Evolutionary conservation across 73 alveolate species (phyloP).

Genomic region (Paramecium sexaurelia): DNA sequence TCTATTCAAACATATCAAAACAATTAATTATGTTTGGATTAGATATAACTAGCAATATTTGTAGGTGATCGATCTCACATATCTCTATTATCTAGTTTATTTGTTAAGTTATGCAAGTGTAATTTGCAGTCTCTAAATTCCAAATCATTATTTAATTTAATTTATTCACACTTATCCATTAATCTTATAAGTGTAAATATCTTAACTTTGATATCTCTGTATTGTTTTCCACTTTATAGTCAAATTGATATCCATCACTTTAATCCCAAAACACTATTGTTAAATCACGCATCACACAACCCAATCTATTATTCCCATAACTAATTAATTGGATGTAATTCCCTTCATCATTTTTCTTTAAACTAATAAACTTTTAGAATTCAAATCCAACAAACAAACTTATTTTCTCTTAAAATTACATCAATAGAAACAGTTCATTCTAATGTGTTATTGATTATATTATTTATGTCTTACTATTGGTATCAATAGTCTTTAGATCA

Average conservation of each 20-base stretch:
- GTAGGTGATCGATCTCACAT: not conserved
- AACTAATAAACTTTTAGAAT: not conserved
- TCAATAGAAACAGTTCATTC: not conserved
- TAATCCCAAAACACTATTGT: slow-evolving; percentile 26
- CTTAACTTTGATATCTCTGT: not conserved
- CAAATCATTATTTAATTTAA: not conserved
- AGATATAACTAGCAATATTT: not conserved
- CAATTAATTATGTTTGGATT: not conserved
- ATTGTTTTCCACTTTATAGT: not conserved
- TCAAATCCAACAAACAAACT: not conserved
- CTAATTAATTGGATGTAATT: not conserved
- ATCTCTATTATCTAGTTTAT: not conserved
- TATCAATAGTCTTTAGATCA: not conserved
- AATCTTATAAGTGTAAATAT: slow-evolving; percentile 18
- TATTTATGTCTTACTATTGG: not conserved
- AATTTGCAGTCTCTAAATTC: slow-evolving; percentile 19
- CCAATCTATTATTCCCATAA: not conserved
- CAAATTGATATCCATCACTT: slow-evolving; percentile 16
- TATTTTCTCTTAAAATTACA: slow-evolving; percentile 1
- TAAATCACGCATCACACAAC: not conserved
- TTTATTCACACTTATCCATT: slow-evolving; percentile 14
- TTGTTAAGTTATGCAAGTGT: not conserved
- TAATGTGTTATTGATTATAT: not conserved
- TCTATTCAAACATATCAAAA: slow-evolving; percentile 28
- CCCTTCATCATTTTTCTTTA: not conserved